Evolutionary conservation across 2,329 filamentous ascomycete genomes (phyloP).

Genomic region (Fusarium hostae): DNA sequence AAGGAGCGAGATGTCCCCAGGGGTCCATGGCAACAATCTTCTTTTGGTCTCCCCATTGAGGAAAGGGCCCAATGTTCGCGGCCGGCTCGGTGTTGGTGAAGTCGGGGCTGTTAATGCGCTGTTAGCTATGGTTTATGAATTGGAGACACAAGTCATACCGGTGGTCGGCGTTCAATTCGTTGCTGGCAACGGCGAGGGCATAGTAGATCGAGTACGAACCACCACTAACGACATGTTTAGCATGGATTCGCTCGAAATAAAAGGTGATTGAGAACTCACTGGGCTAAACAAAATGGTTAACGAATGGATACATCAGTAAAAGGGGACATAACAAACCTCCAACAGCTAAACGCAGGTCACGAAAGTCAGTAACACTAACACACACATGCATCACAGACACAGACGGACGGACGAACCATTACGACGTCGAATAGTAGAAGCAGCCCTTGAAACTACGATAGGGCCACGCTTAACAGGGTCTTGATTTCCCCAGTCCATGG

Average conservation of each 20-base stretch:
- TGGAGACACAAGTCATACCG: slow-evolving; percentile 55
- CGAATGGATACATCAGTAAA: slow-evolving; percentile 35
- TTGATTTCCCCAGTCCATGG: slow-evolving; percentile 85
- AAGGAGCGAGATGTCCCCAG: slow-evolving; percentile 86
- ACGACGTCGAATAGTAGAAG: slow-evolving; percentile 79
- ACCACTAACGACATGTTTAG: slow-evolving; percentile 59
- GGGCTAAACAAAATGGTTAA: slow-evolving; percentile 48
- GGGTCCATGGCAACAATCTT: slow-evolving; percentile 99
- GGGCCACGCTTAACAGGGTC: slow-evolving; percentile 83
- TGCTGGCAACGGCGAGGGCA: slow-evolving; percentile 90
- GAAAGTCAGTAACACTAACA: slow-evolving; percentile 24
- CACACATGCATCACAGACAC: slow-evolving; percentile 11
- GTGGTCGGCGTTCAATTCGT: slow-evolving; percentile 86
- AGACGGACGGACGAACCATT: slow-evolving; percentile 70
- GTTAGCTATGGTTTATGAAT: slow-evolving; percentile 2
- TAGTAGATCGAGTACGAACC: slow-evolving; percentile 98
- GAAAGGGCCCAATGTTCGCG: slow-evolving; percentile 87
- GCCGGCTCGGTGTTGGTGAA: slow-evolving; percentile 87
- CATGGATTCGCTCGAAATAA: not conserved
- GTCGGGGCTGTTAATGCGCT: slow-evolving; percentile 58
- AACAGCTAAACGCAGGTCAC: slow-evolving; percentile 56
- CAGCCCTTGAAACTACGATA: slow-evolving; percentile 83
- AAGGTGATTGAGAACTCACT: slow-evolving; percentile 35
- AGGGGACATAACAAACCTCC: slow-evolving; percentile 59
- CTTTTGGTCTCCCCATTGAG: slow-evolving; percentile 87